phyloP scores from a whole-genome alignment of 23 red algal species.

The Gracilaria domingensis region DNA sequence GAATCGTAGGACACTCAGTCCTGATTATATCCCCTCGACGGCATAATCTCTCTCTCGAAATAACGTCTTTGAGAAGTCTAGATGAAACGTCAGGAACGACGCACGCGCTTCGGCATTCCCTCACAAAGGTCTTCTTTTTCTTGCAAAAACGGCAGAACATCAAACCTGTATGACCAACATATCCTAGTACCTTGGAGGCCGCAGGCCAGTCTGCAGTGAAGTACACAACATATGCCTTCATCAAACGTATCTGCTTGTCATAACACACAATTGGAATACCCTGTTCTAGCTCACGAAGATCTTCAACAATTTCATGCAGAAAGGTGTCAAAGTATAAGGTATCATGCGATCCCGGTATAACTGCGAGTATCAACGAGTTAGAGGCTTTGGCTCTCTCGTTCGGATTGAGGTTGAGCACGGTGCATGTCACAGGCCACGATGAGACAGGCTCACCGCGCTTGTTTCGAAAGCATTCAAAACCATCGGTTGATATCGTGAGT shows the following conservation, averaged over 20 bases:
- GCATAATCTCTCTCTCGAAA: no score
- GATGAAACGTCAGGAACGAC: background rate
- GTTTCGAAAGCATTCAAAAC: background rate
- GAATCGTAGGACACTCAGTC: no score
- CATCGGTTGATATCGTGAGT: conserved; percentile 5
- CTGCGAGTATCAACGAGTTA: background rate
- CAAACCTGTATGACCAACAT: conserved; percentile 16
- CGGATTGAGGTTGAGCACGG: background rate
- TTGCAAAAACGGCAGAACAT: background rate
- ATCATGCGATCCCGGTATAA: conserved; percentile 12
- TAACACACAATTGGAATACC: no score
- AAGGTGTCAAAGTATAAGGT: conserved; percentile 5
- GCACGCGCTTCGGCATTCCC: background rate
- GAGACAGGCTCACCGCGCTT: background rate
- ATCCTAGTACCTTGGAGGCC: conserved; percentile 20
- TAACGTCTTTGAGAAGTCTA: background rate
- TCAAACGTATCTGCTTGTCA: no score
- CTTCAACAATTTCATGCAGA: no score
- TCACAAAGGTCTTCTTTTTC: no score
- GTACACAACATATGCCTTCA: conserved; percentile 12
- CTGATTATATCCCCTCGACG: no score
- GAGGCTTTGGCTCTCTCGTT: background rate
- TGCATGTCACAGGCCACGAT: background rate
- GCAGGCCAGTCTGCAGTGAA: conserved; percentile 3
- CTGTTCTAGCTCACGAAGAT: no score